Base-by-base conservation (phyloP, 75 land plant genomes). In the Sequoia sempervirens region DNA sequence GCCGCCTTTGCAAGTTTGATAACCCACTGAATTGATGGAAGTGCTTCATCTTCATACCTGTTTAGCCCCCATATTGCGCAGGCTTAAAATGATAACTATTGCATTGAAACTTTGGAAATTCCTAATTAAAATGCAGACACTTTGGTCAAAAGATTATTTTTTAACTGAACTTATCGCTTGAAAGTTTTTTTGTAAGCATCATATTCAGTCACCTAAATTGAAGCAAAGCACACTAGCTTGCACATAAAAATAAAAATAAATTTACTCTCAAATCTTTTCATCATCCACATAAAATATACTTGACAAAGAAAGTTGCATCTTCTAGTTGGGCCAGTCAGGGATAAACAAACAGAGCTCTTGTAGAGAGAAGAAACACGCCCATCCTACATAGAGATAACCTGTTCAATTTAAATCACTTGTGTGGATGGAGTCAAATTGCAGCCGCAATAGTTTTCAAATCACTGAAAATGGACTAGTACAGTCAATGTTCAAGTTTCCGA, bases 11-110 rank as follows among this genome's bases (percentile, higher is more conserved):
- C 99, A 86, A 94, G 97, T 1, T 90, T 84, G 34, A 98, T 91
- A 56, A 98, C 94, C 99, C 99, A 98, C 7, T 90, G 86, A 26
- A 96, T 84, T 74, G 91, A 93, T 36, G 99, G 99, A 85, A 98
- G 94, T 83, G 89, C 85, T 61, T 98, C 97, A 87, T 98, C 88
- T 80, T 98, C 99, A 89, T 93, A 96, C 86, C 98, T 96, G 80
- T 37, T 54, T 18, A 28, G 5, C 30, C 28, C 52, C 26, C 66
- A 45, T n/a, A 78, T 78, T n/a, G 15, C 2, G 4, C 23, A 78
- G 52, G 52, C 47, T 43, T 78, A 43, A 18, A 43, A 78, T 47
- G 1, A 23, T 46, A 43, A 78, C 30, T 12, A 70, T 11, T 70
- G 12, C 73, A 70, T 32, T 32, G 36, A 70, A 70, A 70, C 3